Conservation (phyloP, 176 grass and related monocot genomes). For the Cymbopogon citratus region DNA sequence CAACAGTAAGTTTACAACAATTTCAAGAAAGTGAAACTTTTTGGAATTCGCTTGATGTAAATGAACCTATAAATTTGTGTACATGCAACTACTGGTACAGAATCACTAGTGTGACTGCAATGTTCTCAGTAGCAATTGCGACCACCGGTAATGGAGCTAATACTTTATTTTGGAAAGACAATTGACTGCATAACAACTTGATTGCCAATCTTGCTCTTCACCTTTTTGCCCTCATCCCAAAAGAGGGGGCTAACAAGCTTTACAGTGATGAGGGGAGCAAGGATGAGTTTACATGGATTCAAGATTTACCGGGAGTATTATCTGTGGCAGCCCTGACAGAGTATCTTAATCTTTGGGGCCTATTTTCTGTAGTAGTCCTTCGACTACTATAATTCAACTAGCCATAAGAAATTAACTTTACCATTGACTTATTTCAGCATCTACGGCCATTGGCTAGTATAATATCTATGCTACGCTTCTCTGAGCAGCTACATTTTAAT, state of each 20-base stretch:
- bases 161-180: neutral
- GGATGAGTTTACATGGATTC: neutral
- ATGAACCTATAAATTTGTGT: neutral
- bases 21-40: neutral
- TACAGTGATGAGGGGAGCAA: neutral
- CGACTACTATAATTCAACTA: neutral
- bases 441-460: neutral
- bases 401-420: conserved; percentile 6
- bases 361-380: neutral
- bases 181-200: neutral
- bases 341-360: neutral
- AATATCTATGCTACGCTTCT: neutral
- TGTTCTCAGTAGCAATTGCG: neutral
- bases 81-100: neutral
- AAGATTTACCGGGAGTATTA: neutral
- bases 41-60: neutral
- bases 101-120: neutral
- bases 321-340: neutral
- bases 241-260: neutral
- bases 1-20: neutral
- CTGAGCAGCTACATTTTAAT: neutral
- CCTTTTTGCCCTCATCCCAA: neutral
- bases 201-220: neutral
- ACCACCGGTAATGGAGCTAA: neutral
- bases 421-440: neutral